Base-by-base conservation (phyloP, 2,329 filamentous ascomycete genomes). In the Blastomyces gilchristii region DNA sequence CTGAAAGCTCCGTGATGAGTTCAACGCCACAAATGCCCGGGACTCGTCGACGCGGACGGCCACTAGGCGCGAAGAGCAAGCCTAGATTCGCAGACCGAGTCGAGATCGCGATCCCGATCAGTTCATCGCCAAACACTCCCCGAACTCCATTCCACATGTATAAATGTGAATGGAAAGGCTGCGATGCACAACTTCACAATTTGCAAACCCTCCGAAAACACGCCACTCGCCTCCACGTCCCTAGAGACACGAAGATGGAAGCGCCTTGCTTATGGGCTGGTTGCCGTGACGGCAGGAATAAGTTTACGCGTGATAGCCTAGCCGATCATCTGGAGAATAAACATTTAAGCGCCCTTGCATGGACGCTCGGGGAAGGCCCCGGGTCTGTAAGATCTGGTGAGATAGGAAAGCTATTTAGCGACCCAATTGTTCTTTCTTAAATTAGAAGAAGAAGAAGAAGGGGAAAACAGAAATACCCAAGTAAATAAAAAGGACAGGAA, bases 351-450 rank as follows among this genome's bases (percentile, higher is more conserved):
- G 75, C 79, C 22, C 69, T 85, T 53, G 81, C 81, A n/a, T 83
- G 82, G 80, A 75, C 78, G 67, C 75, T 82, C 53, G 84, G 84
- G n/a, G 83, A 86, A 74, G 84, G 85, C 61, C 83, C 83, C 2
- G 43, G 61, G 52, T 77, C 79, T 63, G 79, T 79, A 65, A 73
- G 79, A 69, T 80, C 79, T 75, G 83, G 84, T 86, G 79, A 82
- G 66, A 67, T 53, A 39, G 64, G 62, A 65, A 65, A 68, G 58
- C 39, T 34, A 50, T 11, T 64, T 57, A 60, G 56, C 18, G 28
- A 60, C 31, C 63, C 65, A 47, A 67, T 67, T 62, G 60, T 68
- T 64, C 63, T 68, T 63, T 47, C 62, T 57, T 68, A 64, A 63
- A 61, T n/a, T 54, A 59, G 25, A 50, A 25, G n/a, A 34, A 34